Base-by-base conservation (phyloP, 2,329 filamentous ascomycete species). In the Trichoderma pleuroti region DNA sequence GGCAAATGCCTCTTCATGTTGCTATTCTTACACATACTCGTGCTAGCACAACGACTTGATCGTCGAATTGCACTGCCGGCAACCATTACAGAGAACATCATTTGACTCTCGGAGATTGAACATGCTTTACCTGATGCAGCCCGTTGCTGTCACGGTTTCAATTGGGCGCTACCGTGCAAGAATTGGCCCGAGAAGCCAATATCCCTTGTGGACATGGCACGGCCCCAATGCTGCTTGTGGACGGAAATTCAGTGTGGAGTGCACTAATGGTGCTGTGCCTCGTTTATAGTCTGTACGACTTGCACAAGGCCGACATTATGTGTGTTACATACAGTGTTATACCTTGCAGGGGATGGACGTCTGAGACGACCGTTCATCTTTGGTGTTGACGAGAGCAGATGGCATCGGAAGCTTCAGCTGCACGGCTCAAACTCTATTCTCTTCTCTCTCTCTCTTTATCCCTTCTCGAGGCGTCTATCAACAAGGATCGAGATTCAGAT, bases 101-200 rank as follows among this genome's bases (percentile, higher is more conserved):
- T 42, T 24, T 18, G n/a, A 52, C 30, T 56, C 65, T 68, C 65
- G 65, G 65, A 68, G 65, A 68, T 68, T 68, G 65, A 61, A 28
- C 36, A 49, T 68, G 65, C 56, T 68, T 24, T 68, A 61, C 56
- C 36, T 68, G 65, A 61, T 68, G 65, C 65, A 68, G 56, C 24
- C 64, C 52, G 54, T 32, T 52, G 49, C 54, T 60, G 28, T 49
- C 32, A 57, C 28, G 56, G 54, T 49, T 49, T 21, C 65, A 59
- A 59, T 60, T 68, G 65, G 65, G 32, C 36, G 56, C 36, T 56
- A 54, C n/a, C n/a, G n/a, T n/a, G n/a, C 64, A 49, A 52, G 18
- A 67, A 67, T 46, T 59, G 64, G 39, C 34, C 64, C 52, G 57
- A 32, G 54, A 28, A 59, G 65, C 36, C 12, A 61, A 61, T 61